Conservation (phyloP, 1,139 yeast genomes). For the Sugiyamaella xylanicola region DNA sequence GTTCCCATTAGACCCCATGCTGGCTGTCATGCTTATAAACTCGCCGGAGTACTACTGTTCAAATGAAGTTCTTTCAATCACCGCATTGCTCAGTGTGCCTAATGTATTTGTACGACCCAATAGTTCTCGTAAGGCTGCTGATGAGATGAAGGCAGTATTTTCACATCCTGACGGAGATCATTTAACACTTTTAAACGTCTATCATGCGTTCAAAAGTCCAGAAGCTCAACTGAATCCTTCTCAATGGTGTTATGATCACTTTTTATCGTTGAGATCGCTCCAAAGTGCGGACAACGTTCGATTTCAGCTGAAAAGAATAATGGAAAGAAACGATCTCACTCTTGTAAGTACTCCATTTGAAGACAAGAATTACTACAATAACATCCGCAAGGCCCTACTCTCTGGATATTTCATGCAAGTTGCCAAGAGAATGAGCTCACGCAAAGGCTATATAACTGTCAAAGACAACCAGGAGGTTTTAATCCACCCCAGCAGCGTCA, state of each 20-base stretch:
- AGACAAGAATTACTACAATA: constrained; percentile 62
- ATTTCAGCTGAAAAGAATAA: constrained; percentile 74
- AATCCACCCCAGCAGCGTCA: constrained; percentile 89
- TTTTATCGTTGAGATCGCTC: constrained; percentile 78
- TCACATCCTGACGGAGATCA: constrained; percentile 97
- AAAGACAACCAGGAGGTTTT: constrained; percentile 96
- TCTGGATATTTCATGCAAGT: constrained; percentile 99
- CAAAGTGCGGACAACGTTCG: constrained; percentile 84
- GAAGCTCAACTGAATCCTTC: constrained; percentile 57
- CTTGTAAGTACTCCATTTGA: constrained; percentile 71
- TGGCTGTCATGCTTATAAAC: constrained; percentile 89
- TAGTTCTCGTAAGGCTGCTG: constrained; percentile 85
- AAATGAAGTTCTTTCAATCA: constrained; percentile 83
- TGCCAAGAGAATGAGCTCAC: constrained; percentile 61
- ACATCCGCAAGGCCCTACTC: constrained; percentile 80
- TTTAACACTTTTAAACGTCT: constrained; percentile 84
- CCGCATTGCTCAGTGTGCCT: constrained; percentile 90
- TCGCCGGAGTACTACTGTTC: constrained; percentile 85
- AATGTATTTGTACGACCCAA: constrained; percentile 94
- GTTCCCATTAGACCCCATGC: constrained; percentile 94
- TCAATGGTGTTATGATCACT: constrained; percentile 89
- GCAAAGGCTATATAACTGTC: constrained; percentile 71
- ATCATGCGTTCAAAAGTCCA: constrained; percentile 70
- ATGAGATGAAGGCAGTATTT: constrained; percentile 82
- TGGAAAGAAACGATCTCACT: constrained; percentile 79